Evolutionary conservation across 2,329 filamentous ascomycete species (phyloP).

Genomic region (Fusarium verticillioides): DNA sequence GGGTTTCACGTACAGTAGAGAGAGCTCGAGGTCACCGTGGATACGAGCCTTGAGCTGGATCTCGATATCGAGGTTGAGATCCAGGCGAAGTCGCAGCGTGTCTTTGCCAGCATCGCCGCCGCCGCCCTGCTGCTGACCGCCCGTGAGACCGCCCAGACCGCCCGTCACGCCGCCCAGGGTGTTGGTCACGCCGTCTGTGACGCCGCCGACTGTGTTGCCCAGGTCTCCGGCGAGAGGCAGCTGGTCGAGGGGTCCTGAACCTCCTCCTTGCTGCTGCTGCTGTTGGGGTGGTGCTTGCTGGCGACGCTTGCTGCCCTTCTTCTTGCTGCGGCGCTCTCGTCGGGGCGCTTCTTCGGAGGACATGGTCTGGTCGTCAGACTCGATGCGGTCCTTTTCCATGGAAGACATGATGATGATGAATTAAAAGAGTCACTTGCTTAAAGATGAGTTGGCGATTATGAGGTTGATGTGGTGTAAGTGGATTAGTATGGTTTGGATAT

Average conservation of each 20-base stretch:
- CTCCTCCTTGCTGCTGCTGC: conserved; percentile 25
- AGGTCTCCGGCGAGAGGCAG: conserved; percentile 51
- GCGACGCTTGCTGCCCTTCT: conserved; percentile 47
- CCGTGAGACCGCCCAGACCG: conserved; percentile 52
- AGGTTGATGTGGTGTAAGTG: background rate
- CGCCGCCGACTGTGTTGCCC: conserved; percentile 52
- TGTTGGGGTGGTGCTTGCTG: conserved; percentile 39
- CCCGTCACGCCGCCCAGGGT: conserved; percentile 55
- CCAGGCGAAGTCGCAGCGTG: conserved; percentile 74
- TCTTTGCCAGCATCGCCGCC: conserved; percentile 64
- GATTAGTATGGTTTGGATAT: conserved; percentile 8
- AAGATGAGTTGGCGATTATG: background rate
- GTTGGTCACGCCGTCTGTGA: conserved; percentile 56
- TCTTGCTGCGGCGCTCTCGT: conserved; percentile 43
- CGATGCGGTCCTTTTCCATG: conserved; percentile 45
- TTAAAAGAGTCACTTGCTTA: conserved; percentile 3
- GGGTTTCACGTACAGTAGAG: conserved; percentile 65
- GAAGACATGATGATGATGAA: conserved; percentile 38
- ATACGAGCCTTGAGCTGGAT: conserved; percentile 88
- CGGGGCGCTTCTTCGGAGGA: conserved; percentile 42
- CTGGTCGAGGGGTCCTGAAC: conserved; percentile 49
- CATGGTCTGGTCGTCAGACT: conserved; percentile 40
- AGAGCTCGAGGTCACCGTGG: conserved; percentile 83
- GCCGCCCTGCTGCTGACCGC: conserved; percentile 51
- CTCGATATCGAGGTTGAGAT: conserved; percentile 85